These are phyloP conservation scores for Calonectria pseudoturangicola DNA, from an alignment of 2,329 filamentous ascomycete species.

Conservation along the genomic window DNA sequence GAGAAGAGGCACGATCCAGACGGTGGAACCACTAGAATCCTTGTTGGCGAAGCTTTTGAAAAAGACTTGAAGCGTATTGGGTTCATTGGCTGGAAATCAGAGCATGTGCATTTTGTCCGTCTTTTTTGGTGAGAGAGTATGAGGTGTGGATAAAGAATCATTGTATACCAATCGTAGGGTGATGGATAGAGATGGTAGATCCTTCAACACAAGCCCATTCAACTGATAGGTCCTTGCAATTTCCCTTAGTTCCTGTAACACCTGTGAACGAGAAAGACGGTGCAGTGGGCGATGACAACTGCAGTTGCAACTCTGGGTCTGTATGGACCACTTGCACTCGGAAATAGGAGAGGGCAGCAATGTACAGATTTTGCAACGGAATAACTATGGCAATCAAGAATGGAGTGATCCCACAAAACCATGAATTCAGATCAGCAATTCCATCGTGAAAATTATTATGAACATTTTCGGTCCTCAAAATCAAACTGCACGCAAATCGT, in stretches of 20 bases:
- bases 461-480: background rate
- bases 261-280: too few species aligned
- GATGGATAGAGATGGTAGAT: too few species aligned
- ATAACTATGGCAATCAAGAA: background rate
- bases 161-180: too few species aligned
- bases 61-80: slow-evolving; percentile 9
- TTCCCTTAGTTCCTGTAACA: too few species aligned
- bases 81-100: background rate
- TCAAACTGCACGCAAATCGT: background rate
- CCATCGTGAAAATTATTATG: background rate
- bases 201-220: too few species aligned
- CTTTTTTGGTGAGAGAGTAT: background rate
- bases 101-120: background rate
- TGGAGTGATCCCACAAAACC: background rate
- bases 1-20: background rate
- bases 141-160: too few species aligned
- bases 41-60: slow-evolving; percentile 9
- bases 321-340: too few species aligned
- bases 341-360: too few species aligned
- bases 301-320: too few species aligned
- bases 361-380: background rate
- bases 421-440: background rate
- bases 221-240: too few species aligned
- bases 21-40: too few species aligned
- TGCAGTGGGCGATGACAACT: too few species aligned